These are phyloP conservation scores for Peltaster fructicola DNA, from an alignment of 2,329 filamentous ascomycete species.

Conservation along the genomic window DNA sequence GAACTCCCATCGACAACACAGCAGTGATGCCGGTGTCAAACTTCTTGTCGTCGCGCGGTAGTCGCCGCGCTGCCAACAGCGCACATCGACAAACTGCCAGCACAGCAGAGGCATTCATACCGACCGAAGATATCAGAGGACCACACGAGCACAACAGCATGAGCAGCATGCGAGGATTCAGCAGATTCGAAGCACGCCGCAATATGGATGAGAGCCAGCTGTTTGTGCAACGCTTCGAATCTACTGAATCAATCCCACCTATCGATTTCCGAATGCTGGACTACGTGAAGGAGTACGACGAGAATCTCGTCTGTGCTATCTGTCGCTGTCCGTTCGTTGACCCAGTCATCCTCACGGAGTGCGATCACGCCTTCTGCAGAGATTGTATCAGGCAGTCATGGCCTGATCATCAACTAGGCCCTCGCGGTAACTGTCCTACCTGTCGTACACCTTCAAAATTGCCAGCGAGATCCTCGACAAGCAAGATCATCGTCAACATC, in stretches of 20 bases:
- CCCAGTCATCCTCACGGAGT: constrained; percentile 37
- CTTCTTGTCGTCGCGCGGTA: too few relatives aligned
- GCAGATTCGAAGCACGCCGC: constrained; percentile 14
- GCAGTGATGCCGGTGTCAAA: too few relatives aligned
- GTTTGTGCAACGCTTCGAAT: constrained; percentile 11
- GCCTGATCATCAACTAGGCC: constrained; percentile 18
- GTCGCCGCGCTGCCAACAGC: too few relatives aligned
- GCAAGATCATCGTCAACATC: constrained; percentile 41
- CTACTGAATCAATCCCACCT: constrained; percentile 14
- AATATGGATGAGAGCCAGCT: constrained; percentile 18
- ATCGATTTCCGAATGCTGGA: constrained; percentile 42
- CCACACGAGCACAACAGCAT: too few relatives aligned
- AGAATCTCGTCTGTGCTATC: constrained; percentile 46
- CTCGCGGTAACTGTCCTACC: constrained; percentile 33
- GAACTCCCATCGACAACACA: too few relatives aligned
- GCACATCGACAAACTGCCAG: too few relatives aligned
- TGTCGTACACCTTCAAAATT: constrained; percentile 32
- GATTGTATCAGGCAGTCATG: constrained; percentile 37
- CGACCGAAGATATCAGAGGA: too few relatives aligned
- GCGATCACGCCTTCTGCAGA: constrained; percentile 47
- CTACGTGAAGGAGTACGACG: constrained; percentile 37
- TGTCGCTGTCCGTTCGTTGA: constrained; percentile 45
- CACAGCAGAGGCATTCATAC: too few relatives aligned
- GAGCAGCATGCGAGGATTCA: constrained; percentile 12
- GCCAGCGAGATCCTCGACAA: constrained; percentile 20